A percentile compares a stretch with the other conserved stretches of the same genome.
Conservation (phyloP, 2,329 filamentous ascomycete species). For the Sclerotinia spermophila region DNA sequence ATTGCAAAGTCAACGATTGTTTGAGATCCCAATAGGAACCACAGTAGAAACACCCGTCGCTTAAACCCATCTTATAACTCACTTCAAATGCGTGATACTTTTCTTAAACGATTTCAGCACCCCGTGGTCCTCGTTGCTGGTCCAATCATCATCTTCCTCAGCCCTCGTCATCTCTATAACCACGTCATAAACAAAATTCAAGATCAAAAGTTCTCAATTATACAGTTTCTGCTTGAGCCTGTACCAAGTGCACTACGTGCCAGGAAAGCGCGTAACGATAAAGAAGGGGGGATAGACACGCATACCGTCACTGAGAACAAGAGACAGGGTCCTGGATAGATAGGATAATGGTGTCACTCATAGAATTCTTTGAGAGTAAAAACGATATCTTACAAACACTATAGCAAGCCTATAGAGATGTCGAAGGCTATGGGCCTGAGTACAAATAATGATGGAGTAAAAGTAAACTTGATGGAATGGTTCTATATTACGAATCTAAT, state of each 20-base stretch:
- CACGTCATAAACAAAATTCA: background rate
- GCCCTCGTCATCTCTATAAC: background rate
- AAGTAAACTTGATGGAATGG: background rate
- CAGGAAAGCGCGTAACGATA: background rate
- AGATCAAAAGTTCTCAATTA: background rate
- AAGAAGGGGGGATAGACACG: background rate
- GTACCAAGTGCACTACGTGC: rapidly evolving
- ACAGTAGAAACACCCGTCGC: no score
- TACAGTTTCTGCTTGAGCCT: background rate
- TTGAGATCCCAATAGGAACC: background rate
- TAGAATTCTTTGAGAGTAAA: background rate
- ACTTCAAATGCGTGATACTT: background rate
- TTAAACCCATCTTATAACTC: background rate
- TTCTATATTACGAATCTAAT: background rate
- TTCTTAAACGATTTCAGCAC: no score
- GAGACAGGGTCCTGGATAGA: background rate
- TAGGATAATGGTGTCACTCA: background rate
- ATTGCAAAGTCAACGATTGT: background rate
- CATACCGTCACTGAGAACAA: background rate
- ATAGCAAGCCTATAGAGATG: background rate
- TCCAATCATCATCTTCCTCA: no score
- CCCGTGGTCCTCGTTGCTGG: no score
- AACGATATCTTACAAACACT: background rate
- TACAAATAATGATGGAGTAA: background rate
- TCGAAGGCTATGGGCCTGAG: background rate